phyloP scores from a whole-genome alignment of 1,284 basidiomycete genomes.

The Uromyces viciae-fabae region DNA sequence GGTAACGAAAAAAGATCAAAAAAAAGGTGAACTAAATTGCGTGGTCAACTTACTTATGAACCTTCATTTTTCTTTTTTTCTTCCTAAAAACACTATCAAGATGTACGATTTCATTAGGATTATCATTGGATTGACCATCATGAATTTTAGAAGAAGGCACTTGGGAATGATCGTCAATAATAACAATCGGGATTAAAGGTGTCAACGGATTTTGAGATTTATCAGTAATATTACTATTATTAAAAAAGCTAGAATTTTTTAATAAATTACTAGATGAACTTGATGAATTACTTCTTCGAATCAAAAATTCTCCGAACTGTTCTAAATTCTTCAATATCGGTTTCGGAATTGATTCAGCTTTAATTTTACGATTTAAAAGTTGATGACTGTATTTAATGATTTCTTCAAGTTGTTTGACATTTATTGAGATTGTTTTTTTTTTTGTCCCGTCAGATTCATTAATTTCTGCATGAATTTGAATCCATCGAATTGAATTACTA shows the following conservation, averaged over 20 bases:
- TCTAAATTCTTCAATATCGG: slow-evolving; percentile 8
- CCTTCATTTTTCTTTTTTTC: slow-evolving; percentile 39
- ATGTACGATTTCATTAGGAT: not conserved
- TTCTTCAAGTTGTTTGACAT: slow-evolving; percentile 2
- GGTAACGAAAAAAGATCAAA: not conserved
- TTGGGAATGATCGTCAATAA: slow-evolving; percentile 2
- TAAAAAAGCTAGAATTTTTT: not conserved
- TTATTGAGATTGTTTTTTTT: not conserved
- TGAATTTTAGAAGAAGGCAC: not conserved
- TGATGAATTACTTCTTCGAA: slow-evolving; percentile 13
- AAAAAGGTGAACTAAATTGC: not conserved
- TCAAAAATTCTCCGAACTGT: slow-evolving; percentile 23
- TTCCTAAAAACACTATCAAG: slow-evolving; percentile 34
- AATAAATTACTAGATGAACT: not conserved
- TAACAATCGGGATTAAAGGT: slow-evolving; percentile 1
- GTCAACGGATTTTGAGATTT: not conserved
- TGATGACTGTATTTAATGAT: slow-evolving; percentile 24
- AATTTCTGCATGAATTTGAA: not conserved
- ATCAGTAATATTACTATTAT: not conserved
- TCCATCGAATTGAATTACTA: not conserved
- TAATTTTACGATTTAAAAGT: slow-evolving; percentile 3
- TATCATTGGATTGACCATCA: not conserved
- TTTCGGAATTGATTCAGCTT: not conserved
- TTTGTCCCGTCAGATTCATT: too few relatives aligned
- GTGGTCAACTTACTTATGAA: slow-evolving; percentile 24